Evolutionary conservation across 768 basidiomycete genomes (phyloP), one percentile per base, ranked within the genome.

Genomic region (Lentinus brumalis): DNA sequence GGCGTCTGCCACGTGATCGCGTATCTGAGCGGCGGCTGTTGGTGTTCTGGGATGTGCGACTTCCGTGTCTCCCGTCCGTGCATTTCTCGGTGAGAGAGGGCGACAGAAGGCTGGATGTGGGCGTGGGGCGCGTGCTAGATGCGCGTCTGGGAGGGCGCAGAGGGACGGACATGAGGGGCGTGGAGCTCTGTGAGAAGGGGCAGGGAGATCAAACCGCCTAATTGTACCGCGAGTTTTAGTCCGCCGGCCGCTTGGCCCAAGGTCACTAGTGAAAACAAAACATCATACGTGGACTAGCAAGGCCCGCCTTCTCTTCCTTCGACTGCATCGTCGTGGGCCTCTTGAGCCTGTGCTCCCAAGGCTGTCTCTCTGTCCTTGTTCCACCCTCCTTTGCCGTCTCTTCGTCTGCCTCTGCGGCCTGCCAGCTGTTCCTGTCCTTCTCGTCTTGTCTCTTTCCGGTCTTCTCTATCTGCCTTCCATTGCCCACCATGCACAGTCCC

Each of bases 201-300:
- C 42, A 56, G 62, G 57, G 62, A 52, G 62, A 63, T 63, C 62
- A 63, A 50, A 59, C 40, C 62, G 62, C 62, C 40, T 63, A 63
- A 58, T 53, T 32, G 31, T 41, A 31, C 53, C 47, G 51, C 53
- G 57, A 14, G 38, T 12, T 50, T 31, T 42, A 45, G 38, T 31
- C 53, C 35, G 35, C 57, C 62, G 61, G 53, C 50, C 53, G 61
- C 26, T 39, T 59, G 54, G 57, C n/a, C n/a, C n/a, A n/a, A n/a
- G n/a, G n/a, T n/a, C 3, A 7, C 54, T 45, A 50, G 56, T 52
- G 32, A 57, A 54, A 58, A 58, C 56, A 49, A 39, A 61, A 46
- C 15, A 35, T 35, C 38, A 52, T 52, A 49, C 50, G 50, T 51
- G 31, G 50, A 35, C 35, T 35, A 35, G 35, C 6, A 11, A 6